A percentile compares a stretch with the other conserved stretches of the same genome.
Conservation (phyloP, 2,329 filamentous ascomycete genomes). For the Penicillium glabrum region DNA sequence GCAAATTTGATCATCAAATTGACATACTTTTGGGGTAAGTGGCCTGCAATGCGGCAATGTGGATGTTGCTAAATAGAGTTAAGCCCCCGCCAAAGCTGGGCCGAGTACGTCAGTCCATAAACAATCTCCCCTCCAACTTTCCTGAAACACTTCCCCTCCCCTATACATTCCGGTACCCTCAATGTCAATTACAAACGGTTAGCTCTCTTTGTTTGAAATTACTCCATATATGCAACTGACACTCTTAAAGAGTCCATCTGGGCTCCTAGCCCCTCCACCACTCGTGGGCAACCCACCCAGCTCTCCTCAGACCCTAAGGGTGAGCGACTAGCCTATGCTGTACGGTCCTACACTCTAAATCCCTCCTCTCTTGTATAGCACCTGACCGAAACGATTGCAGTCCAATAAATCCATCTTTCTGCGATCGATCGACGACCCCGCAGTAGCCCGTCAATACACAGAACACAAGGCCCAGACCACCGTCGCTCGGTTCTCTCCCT, state of each 20-base stretch:
- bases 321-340: conserved; percentile 88
- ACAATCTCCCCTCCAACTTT: conserved; percentile 13
- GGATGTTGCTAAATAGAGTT: neutral
- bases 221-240: neutral
- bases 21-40: neutral
- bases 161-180: conserved; percentile 6
- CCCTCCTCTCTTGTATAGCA: neutral
- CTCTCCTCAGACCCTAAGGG: conserved; percentile 87
- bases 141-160: neutral
- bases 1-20: neutral
- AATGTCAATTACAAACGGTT: conserved; percentile 50
- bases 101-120: conserved; percentile 22
- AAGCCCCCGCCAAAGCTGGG: conserved; percentile 1
- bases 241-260: conserved; percentile 65
- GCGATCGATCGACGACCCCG: conserved; percentile 87
- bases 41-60: neutral
- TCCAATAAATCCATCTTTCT: conserved; percentile 97
- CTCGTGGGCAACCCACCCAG: conserved; percentile 82
- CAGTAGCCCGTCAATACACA: conserved; percentile 83
- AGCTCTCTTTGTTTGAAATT: neutral
- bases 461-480: conserved; percentile 86
- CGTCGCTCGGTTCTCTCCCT: conserved; percentile 90
- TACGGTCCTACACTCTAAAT: conserved; percentile 47
- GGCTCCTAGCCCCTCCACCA: conserved; percentile 80
- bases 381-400: conserved; percentile 46